Percentiles rank a stretch among this genome's conserved stretches.
phyloP scores from a whole-genome alignment of 2,329 filamentous ascomycete genomes.

The Capronia americana region DNA sequence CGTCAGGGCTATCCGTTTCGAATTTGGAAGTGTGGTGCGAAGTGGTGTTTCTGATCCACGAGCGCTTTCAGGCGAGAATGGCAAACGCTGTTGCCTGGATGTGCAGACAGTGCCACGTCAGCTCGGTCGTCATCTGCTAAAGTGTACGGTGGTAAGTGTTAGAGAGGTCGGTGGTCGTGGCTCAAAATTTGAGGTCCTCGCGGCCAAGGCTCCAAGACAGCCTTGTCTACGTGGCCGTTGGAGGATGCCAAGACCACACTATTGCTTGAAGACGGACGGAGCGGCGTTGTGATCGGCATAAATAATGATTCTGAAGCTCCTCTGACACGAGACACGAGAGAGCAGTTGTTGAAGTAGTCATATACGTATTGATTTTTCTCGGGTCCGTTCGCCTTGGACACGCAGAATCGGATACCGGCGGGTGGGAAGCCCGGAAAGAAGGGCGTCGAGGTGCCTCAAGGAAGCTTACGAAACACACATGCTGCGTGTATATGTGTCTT shows the following conservation, averaged over 20 bases:
- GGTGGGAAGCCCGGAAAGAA: conserved; percentile 4
- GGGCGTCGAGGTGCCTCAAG: not conserved
- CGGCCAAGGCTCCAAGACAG: conserved; percentile 35
- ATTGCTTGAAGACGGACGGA: conserved; percentile 2
- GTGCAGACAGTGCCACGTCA: not conserved
- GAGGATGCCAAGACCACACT: conserved; percentile 14
- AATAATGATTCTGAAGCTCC: not conserved
- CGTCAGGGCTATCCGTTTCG: not conserved
- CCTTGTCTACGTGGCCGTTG: conserved; percentile 23
- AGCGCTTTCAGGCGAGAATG: not conserved
- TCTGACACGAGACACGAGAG: not conserved
- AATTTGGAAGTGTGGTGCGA: not conserved
- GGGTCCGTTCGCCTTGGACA: not conserved
- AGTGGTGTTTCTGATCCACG: not conserved
- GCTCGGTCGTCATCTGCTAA: not conserved
- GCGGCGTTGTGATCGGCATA: conserved; percentile 13
- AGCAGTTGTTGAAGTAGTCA: not conserved
- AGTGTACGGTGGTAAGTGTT: not conserved
- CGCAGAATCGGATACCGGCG: conserved; percentile 1
- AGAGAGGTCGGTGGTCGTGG: not conserved
- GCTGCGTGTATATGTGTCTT: not conserved
- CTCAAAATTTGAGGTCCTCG: conserved; percentile 11
- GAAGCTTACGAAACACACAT: not conserved
- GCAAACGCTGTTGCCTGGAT: not conserved
- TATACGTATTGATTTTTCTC: not conserved